Evolutionary conservation across 805 yeast genomes (phyloP).

Genomic region (Pichia scutulata): DNA sequence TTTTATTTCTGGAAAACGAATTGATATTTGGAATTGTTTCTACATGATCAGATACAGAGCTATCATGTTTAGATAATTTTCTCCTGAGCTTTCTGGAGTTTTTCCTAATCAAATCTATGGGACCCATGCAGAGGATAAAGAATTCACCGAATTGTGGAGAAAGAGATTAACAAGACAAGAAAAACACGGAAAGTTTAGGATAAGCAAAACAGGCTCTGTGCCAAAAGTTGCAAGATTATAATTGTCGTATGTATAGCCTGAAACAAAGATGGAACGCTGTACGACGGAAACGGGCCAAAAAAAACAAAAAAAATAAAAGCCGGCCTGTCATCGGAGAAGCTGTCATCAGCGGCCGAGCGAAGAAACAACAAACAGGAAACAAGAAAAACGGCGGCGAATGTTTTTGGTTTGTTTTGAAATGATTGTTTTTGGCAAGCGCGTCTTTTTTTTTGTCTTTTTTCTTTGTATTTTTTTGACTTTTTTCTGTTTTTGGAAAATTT

Average conservation of each 20-base stretch:
- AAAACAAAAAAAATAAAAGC: not conserved
- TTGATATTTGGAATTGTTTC: not conserved
- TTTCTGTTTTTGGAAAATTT: too few species aligned
- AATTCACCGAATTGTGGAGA: not conserved
- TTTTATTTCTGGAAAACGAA: not conserved
- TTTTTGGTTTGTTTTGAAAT: too few species aligned
- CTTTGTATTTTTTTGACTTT: not conserved
- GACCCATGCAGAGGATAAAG: not conserved
- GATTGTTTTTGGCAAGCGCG: not conserved
- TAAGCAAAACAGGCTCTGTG: too few species aligned
- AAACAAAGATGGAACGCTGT: not conserved
- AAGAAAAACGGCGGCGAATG: not conserved
- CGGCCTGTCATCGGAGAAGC: not conserved
- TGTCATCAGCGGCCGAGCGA: not conserved
- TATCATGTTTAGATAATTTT: slow-evolving; percentile 4
- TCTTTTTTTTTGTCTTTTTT: too few species aligned
- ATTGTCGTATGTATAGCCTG: not conserved
- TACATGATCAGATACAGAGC: not conserved
- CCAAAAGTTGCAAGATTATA: too few species aligned
- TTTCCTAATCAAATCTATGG: slow-evolving; percentile 5
- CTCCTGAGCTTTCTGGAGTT: slow-evolving; percentile 7
- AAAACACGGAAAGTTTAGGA: not conserved
- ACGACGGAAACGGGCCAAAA: not conserved
- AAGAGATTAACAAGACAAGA: not conserved
- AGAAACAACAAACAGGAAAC: too few species aligned